Evolutionary conservation across 75 land plant genomes (phyloP), one percentile per base, ranked within the genome.

Genomic region (Ceratopteris richardii): DNA sequence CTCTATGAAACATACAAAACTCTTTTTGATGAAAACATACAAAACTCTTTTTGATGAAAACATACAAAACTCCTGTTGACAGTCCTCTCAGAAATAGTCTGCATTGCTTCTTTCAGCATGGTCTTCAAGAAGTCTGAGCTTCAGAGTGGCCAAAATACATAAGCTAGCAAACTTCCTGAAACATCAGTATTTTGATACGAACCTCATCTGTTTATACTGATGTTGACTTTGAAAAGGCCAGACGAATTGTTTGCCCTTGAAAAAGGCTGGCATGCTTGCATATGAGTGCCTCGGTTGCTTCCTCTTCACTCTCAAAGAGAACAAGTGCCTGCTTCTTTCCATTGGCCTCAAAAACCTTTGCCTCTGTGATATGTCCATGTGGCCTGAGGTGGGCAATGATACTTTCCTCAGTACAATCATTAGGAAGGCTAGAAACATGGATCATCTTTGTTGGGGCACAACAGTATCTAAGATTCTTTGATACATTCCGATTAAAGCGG

Each of bases 321-420:
- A 90, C 77, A n/a, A 89, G 73, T 0, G 98, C 98, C 62, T 94
- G 98, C 63, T 94, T 94, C 81, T 94, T 94, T 1, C 96, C 91
- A 66, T 89, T 94, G 56, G 79, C 76, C 80, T 94, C 98, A 63
- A 89, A 94, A 1, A 89, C 58, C 73, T 89, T 94, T 39, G 82
- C 77, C 40, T 73, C 83, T 13, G 86, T 64, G 42, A 94, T 80
- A 19, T 73, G 62, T 3, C 98, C 98, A 67, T 89, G 98, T 42
- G 88, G 81, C 44, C 73, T 83, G 46, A 94, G 58, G 70, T 86
- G 96, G 25, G 60, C 33, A 2, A 69, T 68, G 23, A 94, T 78
- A 20, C 90, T 91, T n/a, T 72, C 90, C 63, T 90, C 98, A 5
- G 83, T 69, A 7, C 83, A 44, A 28, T 90, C 98, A 12, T 80